Conservation (phyloP, 1,284 basidiomycete genomes). For the Trichosporon asahii region DNA sequence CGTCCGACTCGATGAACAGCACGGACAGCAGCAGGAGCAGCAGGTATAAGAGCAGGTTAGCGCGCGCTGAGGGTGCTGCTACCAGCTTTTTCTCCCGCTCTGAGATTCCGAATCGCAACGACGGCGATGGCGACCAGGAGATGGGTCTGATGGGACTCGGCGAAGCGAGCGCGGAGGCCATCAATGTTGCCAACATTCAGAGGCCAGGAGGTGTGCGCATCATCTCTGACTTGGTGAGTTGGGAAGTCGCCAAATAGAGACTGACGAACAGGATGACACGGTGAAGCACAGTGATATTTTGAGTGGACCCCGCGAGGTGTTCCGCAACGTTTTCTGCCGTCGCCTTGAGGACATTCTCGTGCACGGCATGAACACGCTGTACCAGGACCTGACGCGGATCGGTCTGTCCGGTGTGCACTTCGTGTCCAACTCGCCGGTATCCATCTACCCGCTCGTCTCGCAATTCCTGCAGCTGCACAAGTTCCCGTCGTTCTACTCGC, state of each 20-base stretch:
- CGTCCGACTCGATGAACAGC: not conserved
- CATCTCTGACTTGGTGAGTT: constrained; percentile 71
- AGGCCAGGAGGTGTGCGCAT: constrained; percentile 58
- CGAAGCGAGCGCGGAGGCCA: constrained; percentile 22
- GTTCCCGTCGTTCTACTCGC: constrained; percentile 56
- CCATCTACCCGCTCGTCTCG: constrained; percentile 72
- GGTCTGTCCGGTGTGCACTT: constrained; percentile 76
- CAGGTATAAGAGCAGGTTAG: not conserved
- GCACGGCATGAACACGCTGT: constrained; percentile 82
- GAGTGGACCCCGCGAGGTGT: constrained; percentile 68
- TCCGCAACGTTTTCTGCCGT: constrained; percentile 58
- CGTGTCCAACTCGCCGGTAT: constrained; percentile 86
- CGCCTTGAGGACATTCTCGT: constrained; percentile 70
- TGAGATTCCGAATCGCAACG: constrained; percentile 22
- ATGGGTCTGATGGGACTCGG: constrained; percentile 30
- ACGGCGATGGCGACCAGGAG: constrained; percentile 24
- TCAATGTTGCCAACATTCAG: constrained; percentile 28
- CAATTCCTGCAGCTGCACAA: constrained; percentile 71
- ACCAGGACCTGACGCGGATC: constrained; percentile 61
- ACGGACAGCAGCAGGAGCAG: not conserved
- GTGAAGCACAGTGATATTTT: constrained; percentile 75
- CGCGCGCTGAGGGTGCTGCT: constrained; percentile 7
- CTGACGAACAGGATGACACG: constrained; percentile 67
- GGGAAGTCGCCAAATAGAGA: not conserved
- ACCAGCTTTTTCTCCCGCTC: constrained; percentile 17